Conservation (phyloP, 2,329 filamentous ascomycete species). For the Penicillium sp. region DNA sequence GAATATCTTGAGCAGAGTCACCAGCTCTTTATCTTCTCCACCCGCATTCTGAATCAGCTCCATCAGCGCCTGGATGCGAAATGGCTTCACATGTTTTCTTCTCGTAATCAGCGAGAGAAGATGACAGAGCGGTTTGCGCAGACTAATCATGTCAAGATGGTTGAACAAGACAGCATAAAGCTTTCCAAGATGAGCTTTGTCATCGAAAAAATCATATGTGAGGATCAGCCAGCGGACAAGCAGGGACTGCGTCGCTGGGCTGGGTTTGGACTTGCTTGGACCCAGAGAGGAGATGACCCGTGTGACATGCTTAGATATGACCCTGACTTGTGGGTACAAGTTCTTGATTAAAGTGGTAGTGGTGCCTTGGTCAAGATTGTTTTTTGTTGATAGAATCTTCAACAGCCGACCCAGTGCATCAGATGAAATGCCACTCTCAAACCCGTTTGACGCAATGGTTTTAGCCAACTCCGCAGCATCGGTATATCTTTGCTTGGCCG, state of each 20-base stretch:
- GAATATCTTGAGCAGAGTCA: slow-evolving; percentile 76
- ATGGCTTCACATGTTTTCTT: slow-evolving; percentile 79
- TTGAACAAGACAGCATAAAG: slow-evolving; percentile 78
- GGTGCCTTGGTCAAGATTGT: slow-evolving; percentile 73
- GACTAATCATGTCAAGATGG: slow-evolving; percentile 75
- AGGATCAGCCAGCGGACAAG: slow-evolving; percentile 78
- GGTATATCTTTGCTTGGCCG: slow-evolving; percentile 65
- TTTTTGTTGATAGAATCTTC: slow-evolving; percentile 66
- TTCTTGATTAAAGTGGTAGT: slow-evolving; percentile 69
- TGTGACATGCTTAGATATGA: slow-evolving; percentile 63
- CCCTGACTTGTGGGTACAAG: slow-evolving; percentile 69
- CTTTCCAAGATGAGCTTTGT: slow-evolving; percentile 63
- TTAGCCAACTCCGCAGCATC: slow-evolving; percentile 67
- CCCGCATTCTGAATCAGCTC: slow-evolving; percentile 50
- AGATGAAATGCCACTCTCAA: slow-evolving; percentile 66
- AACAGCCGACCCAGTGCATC: slow-evolving; percentile 64
- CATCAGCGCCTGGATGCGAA: slow-evolving; percentile 73
- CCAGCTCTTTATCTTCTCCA: slow-evolving; percentile 71
- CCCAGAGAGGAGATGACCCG: slow-evolving; percentile 73
- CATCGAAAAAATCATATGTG: slow-evolving; percentile 70
- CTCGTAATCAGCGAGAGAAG: slow-evolving; percentile 76
- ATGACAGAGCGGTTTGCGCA: slow-evolving; percentile 72
- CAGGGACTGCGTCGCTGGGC: slow-evolving; percentile 67
- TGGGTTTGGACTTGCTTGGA: slow-evolving; percentile 73
- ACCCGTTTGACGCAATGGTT: slow-evolving; percentile 62